phyloP scores from a whole-genome alignment of 345 rosid genomes.

The Corymbia maculata region DNA sequence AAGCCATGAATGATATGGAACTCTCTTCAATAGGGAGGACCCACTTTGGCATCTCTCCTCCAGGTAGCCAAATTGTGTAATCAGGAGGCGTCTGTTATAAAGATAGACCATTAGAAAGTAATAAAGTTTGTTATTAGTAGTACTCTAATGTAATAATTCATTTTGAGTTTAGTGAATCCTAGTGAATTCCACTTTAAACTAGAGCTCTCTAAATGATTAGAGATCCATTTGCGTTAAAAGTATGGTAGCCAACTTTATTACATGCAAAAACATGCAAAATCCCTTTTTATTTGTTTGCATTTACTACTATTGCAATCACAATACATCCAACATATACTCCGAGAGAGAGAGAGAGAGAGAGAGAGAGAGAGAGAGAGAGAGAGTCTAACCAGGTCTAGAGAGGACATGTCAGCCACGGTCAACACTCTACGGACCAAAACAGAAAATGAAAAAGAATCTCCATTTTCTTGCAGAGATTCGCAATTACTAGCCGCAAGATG shows the following conservation, averaged over 20 bases:
- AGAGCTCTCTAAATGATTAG: not conserved
- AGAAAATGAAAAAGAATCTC: not conserved
- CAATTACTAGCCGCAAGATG: not conserved
- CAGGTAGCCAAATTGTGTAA: no score
- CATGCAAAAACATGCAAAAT: no score
- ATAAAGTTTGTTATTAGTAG: no score
- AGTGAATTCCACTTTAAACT: no score
- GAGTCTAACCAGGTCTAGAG: not conserved
- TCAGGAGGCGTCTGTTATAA: no score
- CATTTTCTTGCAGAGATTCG: not conserved
- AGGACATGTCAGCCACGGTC: accelerated
- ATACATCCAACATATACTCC: no score
- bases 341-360: no score
- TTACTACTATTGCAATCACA: no score
- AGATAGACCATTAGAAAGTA: not conserved
- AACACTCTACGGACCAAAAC: not conserved
- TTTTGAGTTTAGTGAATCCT: not conserved
- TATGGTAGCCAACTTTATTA: no score
- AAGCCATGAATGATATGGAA: not conserved
- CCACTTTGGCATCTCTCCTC: not conserved
- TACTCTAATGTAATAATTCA: not conserved
- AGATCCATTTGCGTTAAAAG: not conserved
- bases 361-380: not conserved
- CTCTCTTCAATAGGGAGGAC: not conserved
- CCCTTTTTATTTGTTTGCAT: no score